A percentile compares a stretch with the other conserved stretches of the same genome.
These are phyloP conservation scores for Phytopythium delawarense DNA, from an alignment of 352 stramenopile genomes.

Conservation along the genomic window DNA sequence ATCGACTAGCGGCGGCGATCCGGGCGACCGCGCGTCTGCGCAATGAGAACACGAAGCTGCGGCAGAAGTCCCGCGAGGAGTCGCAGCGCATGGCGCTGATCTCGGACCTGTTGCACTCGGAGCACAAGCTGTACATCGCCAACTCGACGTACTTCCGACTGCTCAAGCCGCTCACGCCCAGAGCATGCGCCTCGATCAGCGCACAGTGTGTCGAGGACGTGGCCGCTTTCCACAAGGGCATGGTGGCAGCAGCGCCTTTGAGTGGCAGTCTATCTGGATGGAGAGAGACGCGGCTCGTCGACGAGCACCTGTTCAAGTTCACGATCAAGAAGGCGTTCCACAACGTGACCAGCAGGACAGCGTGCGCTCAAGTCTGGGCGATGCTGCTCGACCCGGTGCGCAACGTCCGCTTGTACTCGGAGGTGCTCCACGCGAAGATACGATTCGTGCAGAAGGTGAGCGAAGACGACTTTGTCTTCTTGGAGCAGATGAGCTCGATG, in stretches of 20 bases:
- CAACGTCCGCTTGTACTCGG: conserved; percentile 4
- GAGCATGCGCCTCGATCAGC: conserved; percentile 16
- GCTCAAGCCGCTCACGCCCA: conserved; percentile 21
- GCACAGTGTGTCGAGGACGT: conserved; percentile 14
- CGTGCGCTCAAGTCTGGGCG: conserved; percentile 13
- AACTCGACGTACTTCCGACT: conserved; percentile 27
- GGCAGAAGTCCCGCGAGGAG: conserved; percentile 20
- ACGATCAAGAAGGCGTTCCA: conserved; percentile 20
- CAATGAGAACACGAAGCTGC: conserved; percentile 23
- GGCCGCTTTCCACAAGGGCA: conserved; percentile 7
- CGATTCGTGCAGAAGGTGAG: conserved; percentile 9
- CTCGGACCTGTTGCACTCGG: conserved; percentile 23
- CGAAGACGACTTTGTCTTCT: conserved; percentile 9
- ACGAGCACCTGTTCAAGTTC: conserved; percentile 20
- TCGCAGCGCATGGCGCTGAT: conserved; percentile 12
- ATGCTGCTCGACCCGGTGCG: conserved; percentile 3
- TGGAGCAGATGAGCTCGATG: conserved; percentile 5
- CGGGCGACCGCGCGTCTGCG: conserved; percentile 10
- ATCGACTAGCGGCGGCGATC: background rate
- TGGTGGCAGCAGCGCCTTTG: conserved; percentile 10
- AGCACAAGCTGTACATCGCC: conserved; percentile 29
- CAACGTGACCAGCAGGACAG: conserved; percentile 13
- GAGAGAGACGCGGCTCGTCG: conserved; percentile 19
- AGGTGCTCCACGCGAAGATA: background rate
- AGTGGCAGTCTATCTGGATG: conserved; percentile 20